Conservation (phyloP, 805 yeast genomes). For the Ogataea sp. region DNA sequence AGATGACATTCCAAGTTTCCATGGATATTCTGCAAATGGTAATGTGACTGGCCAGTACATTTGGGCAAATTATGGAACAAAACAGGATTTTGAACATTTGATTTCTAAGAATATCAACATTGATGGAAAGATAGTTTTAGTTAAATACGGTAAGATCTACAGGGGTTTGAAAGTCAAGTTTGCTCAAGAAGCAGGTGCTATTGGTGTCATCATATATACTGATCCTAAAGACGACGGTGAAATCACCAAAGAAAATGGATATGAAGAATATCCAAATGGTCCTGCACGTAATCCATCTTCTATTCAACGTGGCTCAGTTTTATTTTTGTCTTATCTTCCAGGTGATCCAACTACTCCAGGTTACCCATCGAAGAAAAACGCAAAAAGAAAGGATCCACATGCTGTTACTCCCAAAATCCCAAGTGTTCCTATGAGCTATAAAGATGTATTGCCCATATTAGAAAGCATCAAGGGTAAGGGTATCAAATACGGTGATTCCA, state of each 20-base stretch:
- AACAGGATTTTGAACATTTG: conserved; percentile 47
- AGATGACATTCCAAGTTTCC: conserved; percentile 58
- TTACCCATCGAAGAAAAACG: conserved; percentile 48
- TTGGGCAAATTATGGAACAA: conserved; percentile 63
- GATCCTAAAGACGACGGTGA: conserved; percentile 63
- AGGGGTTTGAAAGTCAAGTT: conserved; percentile 71
- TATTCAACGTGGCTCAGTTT: conserved; percentile 71
- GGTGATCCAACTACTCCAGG: conserved; percentile 82
- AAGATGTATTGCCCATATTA: conserved; percentile 57
- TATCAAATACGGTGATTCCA: conserved; percentile 19
- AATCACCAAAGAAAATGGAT: conserved; percentile 47
- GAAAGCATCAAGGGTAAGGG: conserved; percentile 54
- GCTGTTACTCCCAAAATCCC: conserved; percentile 57
- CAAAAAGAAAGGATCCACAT: conserved; percentile 40
- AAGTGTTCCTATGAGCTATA: conserved; percentile 57
- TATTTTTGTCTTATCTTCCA: conserved; percentile 50
- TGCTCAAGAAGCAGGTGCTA: conserved; percentile 66
- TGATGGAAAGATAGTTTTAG: conserved; percentile 53
- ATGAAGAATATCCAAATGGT: conserved; percentile 62
- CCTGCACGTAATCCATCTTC: conserved; percentile 72
- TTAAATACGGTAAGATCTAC: conserved; percentile 57
- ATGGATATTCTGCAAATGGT: conserved; percentile 71
- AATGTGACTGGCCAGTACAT: conserved; percentile 60
- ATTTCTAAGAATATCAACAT: conserved; percentile 39
- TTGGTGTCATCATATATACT: conserved; percentile 57